Conservation (phyloP, 202 grass and related monocot genomes). For the Dendrocalamus latiflorus region DNA sequence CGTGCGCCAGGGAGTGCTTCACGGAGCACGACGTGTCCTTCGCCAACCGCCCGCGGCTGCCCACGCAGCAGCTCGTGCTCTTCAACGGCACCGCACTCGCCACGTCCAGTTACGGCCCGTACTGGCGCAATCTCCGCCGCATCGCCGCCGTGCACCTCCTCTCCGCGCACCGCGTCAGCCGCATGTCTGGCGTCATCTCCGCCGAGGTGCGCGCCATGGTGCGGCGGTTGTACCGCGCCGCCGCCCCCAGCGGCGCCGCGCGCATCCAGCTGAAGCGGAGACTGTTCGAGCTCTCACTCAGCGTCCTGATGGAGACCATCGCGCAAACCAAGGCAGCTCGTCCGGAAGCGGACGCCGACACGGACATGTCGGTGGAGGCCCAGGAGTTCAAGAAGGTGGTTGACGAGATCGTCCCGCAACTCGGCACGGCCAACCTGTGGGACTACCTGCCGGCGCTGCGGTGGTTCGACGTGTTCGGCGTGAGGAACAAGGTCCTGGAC, state of each 20-base stretch:
- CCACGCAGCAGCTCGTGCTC: neutral
- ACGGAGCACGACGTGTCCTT: too few relatives aligned
- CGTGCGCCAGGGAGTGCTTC: too few relatives aligned
- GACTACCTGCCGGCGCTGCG: slow-evolving; percentile 39
- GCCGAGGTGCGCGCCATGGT: slow-evolving; percentile 28
- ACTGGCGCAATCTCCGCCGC: slow-evolving; percentile 53
- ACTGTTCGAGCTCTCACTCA: slow-evolving; percentile 28
- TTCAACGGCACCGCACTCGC: slow-evolving; percentile 9
- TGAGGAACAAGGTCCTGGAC: slow-evolving; percentile 10
- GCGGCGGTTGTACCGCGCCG: neutral
- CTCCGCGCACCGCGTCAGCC: slow-evolving; percentile 33
- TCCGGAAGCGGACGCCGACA: too few relatives aligned
- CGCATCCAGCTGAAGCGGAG: slow-evolving; percentile 17
- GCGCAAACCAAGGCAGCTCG: slow-evolving; percentile 6
- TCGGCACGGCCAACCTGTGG: slow-evolving; percentile 19
- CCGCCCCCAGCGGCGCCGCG: neutral
- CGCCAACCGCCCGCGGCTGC: too few relatives aligned
- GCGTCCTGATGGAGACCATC: slow-evolving; percentile 32
- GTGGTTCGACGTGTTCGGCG: slow-evolving; percentile 38
- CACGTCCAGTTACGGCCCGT: slow-evolving; percentile 22
- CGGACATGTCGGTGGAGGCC: too few relatives aligned
- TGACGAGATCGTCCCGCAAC: neutral
- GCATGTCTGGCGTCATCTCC: slow-evolving; percentile 12
- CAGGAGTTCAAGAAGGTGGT: slow-evolving; percentile 1
- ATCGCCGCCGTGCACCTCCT: slow-evolving; percentile 47